These are phyloP conservation scores for Phytophthora quininea DNA, from an alignment of 352 stramenopile genomes.

Conservation along the genomic window DNA sequence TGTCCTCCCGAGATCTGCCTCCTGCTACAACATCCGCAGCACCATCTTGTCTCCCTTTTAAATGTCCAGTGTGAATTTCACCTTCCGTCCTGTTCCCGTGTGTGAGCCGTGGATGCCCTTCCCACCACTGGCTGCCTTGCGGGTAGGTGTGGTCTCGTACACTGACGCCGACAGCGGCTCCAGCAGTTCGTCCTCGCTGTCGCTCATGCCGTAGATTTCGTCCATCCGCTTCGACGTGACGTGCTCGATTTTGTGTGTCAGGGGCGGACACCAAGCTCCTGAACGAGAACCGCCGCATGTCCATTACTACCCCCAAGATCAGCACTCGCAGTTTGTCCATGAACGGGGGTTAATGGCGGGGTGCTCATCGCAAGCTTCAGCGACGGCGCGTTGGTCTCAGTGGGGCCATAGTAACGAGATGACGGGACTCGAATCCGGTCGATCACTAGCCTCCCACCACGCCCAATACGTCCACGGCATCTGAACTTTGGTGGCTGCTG, in stretches of 20 bases:
- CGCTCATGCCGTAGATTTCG: conserved; percentile 87
- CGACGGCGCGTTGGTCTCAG: conserved; percentile 55
- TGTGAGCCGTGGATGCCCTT: conserved; percentile 30
- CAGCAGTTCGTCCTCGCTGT: conserved; percentile 82
- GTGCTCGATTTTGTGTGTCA: conserved; percentile 50
- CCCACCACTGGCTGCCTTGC: conserved; percentile 37
- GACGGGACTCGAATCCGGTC: conserved; percentile 71
- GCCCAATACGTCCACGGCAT: conserved; percentile 72
- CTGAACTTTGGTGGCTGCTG: conserved; percentile 74
- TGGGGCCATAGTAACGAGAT: conserved; percentile 57
- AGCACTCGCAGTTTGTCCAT: conserved; percentile 7
- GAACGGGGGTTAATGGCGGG: conserved; percentile 2
- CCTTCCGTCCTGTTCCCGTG: conserved; percentile 34
- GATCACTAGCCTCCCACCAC: conserved; percentile 74
- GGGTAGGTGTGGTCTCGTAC: conserved; percentile 44
- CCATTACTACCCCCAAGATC: conserved; percentile 33
- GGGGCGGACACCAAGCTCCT: conserved; percentile 67
- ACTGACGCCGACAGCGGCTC: conserved; percentile 66
- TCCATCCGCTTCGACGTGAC: conserved; percentile 67
- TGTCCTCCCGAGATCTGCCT: neutral
- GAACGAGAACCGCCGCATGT: conserved; percentile 63
- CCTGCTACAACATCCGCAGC: no score
- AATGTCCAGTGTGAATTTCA: conserved; percentile 70
- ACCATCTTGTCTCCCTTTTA: conserved; percentile 12
- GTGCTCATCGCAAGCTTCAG: conserved; percentile 23